A percentile compares a stretch with the other conserved stretches of the same genome.
Evolutionary conservation across 75 land plant species (phyloP).

Genomic region (Cupressus sempervirens): DNA sequence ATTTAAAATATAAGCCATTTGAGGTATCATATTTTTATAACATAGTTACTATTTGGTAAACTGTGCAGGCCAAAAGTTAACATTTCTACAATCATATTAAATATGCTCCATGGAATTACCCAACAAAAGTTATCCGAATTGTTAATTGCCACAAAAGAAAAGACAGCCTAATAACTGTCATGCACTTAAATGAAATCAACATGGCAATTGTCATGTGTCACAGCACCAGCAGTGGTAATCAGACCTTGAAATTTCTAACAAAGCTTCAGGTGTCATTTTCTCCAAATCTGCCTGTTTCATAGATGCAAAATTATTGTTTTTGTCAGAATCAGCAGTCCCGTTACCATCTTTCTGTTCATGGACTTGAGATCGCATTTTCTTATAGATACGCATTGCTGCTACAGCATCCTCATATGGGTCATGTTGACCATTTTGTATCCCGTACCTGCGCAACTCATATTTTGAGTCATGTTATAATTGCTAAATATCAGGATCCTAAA

Average conservation of each 20-base stretch:
- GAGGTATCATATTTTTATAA: neutral
- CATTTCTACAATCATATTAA: neutral
- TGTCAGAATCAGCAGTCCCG: conserved; percentile 29
- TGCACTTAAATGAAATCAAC: neutral
- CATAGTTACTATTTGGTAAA: neutral
- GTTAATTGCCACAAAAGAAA: neutral
- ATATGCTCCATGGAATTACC: neutral
- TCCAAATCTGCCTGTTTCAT: conserved; percentile 29
- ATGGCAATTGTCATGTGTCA: conserved; percentile 22
- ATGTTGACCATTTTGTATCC: conserved; percentile 41
- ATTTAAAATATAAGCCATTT: neutral
- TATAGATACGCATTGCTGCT: conserved; percentile 87
- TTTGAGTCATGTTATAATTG: neutral
- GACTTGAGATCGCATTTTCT: conserved; percentile 55
- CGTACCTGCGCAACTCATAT: conserved; percentile 3
- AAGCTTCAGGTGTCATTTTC: conserved; percentile 48
- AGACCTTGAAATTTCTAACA: conserved; percentile 54
- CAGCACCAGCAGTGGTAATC: conserved; percentile 87
- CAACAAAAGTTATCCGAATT: neutral
- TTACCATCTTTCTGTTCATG: conserved; percentile 23
- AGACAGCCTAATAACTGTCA: neutral
- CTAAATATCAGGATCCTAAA: neutral
- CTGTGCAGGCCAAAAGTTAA: neutral
- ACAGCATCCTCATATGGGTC: conserved; percentile 88
- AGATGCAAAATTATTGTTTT: conserved; percentile 25